Percentiles rank a stretch among this genome's conserved stretches.
Evolutionary conservation across 768 basidiomycete species (phyloP).

Genomic region (Rhodocollybia butyracea): DNA sequence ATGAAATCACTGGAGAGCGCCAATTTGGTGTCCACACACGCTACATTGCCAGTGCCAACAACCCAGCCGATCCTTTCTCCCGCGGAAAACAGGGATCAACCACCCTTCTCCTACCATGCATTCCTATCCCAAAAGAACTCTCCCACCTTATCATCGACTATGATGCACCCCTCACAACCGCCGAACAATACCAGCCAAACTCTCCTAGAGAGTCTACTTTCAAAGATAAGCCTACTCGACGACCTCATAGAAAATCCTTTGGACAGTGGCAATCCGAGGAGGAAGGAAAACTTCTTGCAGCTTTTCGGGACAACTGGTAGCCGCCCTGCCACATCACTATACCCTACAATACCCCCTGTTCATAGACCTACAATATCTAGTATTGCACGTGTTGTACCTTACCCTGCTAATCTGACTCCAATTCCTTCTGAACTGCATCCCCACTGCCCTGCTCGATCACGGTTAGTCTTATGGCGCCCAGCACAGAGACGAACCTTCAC

Average conservation of each 20-base stretch:
- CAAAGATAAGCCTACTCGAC: not conserved
- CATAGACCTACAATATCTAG: too few species aligned
- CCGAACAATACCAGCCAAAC: not conserved
- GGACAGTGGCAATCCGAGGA: too few species aligned
- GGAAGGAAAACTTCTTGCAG: too few species aligned
- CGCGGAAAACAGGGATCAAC: conserved; percentile 23
- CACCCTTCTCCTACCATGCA: conserved; percentile 24
- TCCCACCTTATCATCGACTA: conserved; percentile 23
- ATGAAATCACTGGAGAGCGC: conserved; percentile 8
- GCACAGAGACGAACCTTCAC: not conserved
- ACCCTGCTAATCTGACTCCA: conserved; percentile 11
- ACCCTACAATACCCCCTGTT: too few species aligned
- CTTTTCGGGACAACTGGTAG: too few species aligned
- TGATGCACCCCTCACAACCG: conserved; percentile 7
- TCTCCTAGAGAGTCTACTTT: not conserved
- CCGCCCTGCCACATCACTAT: too few species aligned
- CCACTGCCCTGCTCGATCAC: conserved; percentile 22
- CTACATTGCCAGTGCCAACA: conserved; percentile 31
- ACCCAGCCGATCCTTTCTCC: conserved; percentile 37
- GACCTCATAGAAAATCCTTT: not conserved
- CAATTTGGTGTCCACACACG: conserved; percentile 18
- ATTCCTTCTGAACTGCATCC: conserved; percentile 17
- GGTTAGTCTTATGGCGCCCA: conserved; percentile 24
- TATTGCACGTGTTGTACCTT: not conserved
- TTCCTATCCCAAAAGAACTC: conserved; percentile 26